Evolutionary conservation across 139 green algal genomes (phyloP), one percentile per base, ranked within the genome.

Genomic region (Coelastrella sp.): DNA sequence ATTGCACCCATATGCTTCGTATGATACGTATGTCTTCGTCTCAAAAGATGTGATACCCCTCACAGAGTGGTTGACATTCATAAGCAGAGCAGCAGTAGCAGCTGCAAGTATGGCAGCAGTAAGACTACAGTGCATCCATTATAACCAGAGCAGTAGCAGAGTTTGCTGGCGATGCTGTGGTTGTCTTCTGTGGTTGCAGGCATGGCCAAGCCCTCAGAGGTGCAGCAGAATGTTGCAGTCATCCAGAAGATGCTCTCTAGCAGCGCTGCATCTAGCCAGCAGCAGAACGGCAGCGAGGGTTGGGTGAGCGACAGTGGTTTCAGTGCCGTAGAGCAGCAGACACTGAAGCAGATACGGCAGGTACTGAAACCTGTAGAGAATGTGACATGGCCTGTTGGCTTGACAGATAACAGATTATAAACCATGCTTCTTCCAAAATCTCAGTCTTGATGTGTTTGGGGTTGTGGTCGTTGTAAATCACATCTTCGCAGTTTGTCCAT

Each of bases 381-480:
- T 20, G 11, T 93, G 6, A 97, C 94, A 2, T 99, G 97, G 97
- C 91, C 91, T 4, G 96, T 93, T 5, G 97, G 97, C 2, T 84
- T 93, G 58, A 94, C 96, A 2, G 95, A 97, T 73, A 98, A 98
- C 91, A 84, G 78, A 58, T 47, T 47, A 47, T 47, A 47, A 47
- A 47, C 32, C 32, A 47, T 47, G 32, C 32, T 47, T 47, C 32
- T 47, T 47, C 1, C 32, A 47, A 47, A 47, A 47, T 47, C 32
- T 47, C 32, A 47, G 1, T 47, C 32, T 47, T 47, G 32, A 47
- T 47, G 32, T 47, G 32, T 47, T 1, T 47, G 32, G 32, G 32
- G 32, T 47, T 47, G 32, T 47, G 32, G 32, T 47, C 32, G 32
- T 47, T 47, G 32, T 47, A 47, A 47, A 47, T 47, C 32, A 47